Evolutionary conservation across 2,329 filamentous ascomycete species (phyloP), one percentile per base, ranked within the genome.

Genomic region (Aureobasidium zeae): DNA sequence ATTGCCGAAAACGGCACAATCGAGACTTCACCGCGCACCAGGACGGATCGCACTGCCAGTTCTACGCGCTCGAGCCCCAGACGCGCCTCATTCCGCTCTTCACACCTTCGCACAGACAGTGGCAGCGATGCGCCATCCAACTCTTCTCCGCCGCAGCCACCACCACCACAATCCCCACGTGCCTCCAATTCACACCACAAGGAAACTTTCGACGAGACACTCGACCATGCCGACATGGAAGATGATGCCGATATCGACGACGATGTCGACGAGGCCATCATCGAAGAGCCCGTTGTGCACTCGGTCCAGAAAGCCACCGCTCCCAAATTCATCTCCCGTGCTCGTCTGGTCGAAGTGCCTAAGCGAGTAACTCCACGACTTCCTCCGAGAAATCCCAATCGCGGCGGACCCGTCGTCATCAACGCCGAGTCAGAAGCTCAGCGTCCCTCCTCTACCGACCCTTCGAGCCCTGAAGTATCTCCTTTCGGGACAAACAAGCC

Each of bases 301-400:
- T 79, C 85, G 54, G 74, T 85, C 5, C 73, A 77, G 41, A 73
- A 77, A 29, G 70, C 76, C 31, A 41, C 49, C 5, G 51, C 53
- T 4, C 52, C 57, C 13, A 52, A 56, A 32, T 52, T 52, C n/a
- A 50, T 60, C 20, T 81, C 78, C 28, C 82, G 84, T 56, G 85
- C 86, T 17, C 81, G 82, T 38, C 69, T 95, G 38, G 85, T 95
- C 20, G 87, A 78, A 33, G 94, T 95, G 47, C 79, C 84, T 10
- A 93, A 89, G 64, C 76, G 86, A 25, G 64, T 80, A 1, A 77
- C 86, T 1, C 86, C 88, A 1, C 79, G 83, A 7, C 72, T 94
- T 10, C 88, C 88, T 1, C 72, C 77, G 3, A 73, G 87, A 35
- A 94, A 83, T 57, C 82, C 86, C 1, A 79, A 79, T 48, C 65